Evolutionary conservation across 805 yeast species (phyloP).

Genomic region (Hanseniaspora pseudoguilliermondii): DNA sequence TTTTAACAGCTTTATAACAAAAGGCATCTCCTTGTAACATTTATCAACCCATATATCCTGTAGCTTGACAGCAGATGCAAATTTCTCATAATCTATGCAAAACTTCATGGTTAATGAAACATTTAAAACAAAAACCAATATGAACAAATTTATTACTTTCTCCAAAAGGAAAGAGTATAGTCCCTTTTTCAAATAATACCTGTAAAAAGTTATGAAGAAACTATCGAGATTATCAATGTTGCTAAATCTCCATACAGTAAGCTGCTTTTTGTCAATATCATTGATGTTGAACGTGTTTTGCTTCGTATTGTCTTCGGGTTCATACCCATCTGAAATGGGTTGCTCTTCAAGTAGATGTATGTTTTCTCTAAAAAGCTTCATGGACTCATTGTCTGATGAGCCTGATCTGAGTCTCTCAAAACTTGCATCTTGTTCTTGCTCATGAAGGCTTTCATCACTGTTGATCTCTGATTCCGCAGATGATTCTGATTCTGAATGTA

Average conservation of each 20-base stretch:
- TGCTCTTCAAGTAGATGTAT: conserved; percentile 12
- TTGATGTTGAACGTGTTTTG: conserved; percentile 29
- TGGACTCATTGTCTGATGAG: conserved; percentile 7
- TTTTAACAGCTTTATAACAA: conserved; percentile 43
- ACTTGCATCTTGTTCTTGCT: not conserved
- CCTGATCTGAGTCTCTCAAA: not conserved
- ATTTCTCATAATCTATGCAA: conserved; percentile 58
- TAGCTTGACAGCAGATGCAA: conserved; percentile 25
- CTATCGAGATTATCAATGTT: conserved; percentile 84
- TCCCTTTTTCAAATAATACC: conserved; percentile 78
- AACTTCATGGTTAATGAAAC: conserved; percentile 67
- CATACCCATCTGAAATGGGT: not conserved
- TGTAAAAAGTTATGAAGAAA: conserved; percentile 70
- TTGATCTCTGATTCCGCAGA: conserved; percentile 1
- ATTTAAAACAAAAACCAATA: conserved; percentile 65
- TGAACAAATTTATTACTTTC: conserved; percentile 52
- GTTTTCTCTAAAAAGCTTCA: conserved; percentile 10
- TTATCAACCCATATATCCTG: conserved; percentile 29
- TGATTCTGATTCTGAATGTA: conserved; percentile 3
- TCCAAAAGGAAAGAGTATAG: conserved; percentile 61
- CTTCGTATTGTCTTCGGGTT: not conserved
- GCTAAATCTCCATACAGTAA: conserved; percentile 93
- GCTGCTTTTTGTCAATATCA: conserved; percentile 45
- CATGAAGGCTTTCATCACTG: not conserved
- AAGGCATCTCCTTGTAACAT: conserved; percentile 35